Evolutionary conservation across 2,329 filamentous ascomycete species (phyloP), one percentile per base, ranked within the genome.

Genomic region (Endothia cerciana): DNA sequence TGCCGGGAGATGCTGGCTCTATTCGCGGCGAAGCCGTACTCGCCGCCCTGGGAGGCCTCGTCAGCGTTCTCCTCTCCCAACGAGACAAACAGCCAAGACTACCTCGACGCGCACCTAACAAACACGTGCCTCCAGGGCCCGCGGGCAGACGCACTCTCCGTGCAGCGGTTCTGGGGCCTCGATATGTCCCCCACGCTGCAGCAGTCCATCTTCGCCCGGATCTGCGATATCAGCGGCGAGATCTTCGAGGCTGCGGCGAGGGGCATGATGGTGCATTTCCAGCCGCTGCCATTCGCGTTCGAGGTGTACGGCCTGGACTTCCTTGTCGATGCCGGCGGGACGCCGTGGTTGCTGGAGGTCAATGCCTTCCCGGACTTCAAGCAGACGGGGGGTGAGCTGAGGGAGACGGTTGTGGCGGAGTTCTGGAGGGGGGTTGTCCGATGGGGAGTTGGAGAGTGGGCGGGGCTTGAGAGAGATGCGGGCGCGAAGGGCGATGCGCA

Each of bases 291-390:
- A 0, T 94, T 96, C 75, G 92, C 90, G 0, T 98, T 98, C 74
- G 95, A 99, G 80, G 82, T 96, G 8, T 99, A 91, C 75, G 95
- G 95, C 0, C 77, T 98, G 51, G 95, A 99, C 76, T 99, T 95
- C 74, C 77, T 99, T 73, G 89, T 97, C 11, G 92, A 93, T 73
- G 83, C 75, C 0, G 73, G 76, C 10, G 89, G 87, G 0, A 82
- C 73, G 3, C 86, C 88, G 3, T 97, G 89, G 88, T 76, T 99
- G 73, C 80, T 99, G 65, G 95, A 99, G 80, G 87, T 97, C 40
- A 99, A 99, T 80, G 92, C 94, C 0, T 99, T 97, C 78, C 95
- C 95, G 11, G 95, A 99, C 79, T 98, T 98, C 74, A 89, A 86
- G 74, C 94, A 98, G 85, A 97, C 93, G 19, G 95, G 95, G 0